Evolutionary conservation across 768 basidiomycete genomes (phyloP), one percentile per base, ranked within the genome.

Genomic region (Lactarius psammicola): DNA sequence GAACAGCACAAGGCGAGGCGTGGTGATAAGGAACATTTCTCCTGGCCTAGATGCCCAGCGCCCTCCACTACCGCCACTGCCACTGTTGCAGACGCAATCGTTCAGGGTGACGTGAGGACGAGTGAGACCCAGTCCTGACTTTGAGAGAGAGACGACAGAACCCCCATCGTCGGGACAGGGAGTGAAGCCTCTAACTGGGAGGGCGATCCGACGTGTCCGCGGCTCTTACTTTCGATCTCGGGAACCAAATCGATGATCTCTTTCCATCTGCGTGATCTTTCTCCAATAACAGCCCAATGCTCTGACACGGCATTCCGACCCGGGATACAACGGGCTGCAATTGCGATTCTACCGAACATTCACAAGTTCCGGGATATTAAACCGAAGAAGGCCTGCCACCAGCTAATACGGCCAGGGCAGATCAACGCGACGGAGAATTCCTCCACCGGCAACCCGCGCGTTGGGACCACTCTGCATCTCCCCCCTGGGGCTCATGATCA

Each of bases 11-110:
- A 66, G 65, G 65, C 31, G 65, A 62, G 80, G 80, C 81, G 75
- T 78, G 75, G 76, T 78, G 82, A 83, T 84, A 82, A 81, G 82
- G 79, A 78, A 80, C 76, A 55, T 72, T 71, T 70, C 61, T 55
- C 62, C 71, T 68, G 55, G 36, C 30, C 38, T 36, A 31, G 34
- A 46, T 65, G 53, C 38, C 61, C 61, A 66, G 57, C 56, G 61
- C 61, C 61, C 56, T 53, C 65, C 28, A 57, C 62, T 62, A 26
- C 60, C 66, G 36, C 56, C 56, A 53, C 57, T 31, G 56, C 56
- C 57, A 46, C 66, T 55, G 46, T 36, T 53, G 49, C 49, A 44
- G 57, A 59, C 57, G 63, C 54, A 42, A 46, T 46, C 11, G 59
- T 31, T 34, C 1, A 55, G 26, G 34, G n/a, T 59, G 64, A 65